Base-by-base conservation (phyloP, 495 filamentous ascomycete species). In the Pyrenula aspistea region DNA sequence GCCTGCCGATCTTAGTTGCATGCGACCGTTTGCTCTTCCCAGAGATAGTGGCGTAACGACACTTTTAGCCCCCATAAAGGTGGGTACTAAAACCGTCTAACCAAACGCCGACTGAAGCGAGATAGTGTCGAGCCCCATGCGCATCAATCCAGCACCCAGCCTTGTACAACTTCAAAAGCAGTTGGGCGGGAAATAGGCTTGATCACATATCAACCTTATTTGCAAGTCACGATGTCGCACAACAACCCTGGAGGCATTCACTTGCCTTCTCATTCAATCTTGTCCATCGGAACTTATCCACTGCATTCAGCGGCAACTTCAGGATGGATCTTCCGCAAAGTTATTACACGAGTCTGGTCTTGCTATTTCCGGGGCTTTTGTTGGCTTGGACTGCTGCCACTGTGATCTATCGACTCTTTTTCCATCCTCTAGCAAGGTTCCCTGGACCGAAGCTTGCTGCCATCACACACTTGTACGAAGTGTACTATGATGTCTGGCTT, bases 401-500 rank as follows among this genome's bases (percentile, higher is more conserved):
- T 12, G 19, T 58, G 59, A 54, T 66, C 20, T 69, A 65, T 56
- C 66, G 68, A 12, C 59, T 71, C 10, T 65, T 58, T 20, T 49
- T 68, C n/a, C 59, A 61, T 23, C 68, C 68, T 0, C 50, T 68
- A 48, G 60, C 63, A 22, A 57, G 60, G 23, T 62, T 69, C 23
- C 68, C 68, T 11, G 68, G 68, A 3, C 68, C 68, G 1, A 64
- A 63, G 49, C 57, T 71, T 53, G 67, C 68, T 1, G 62, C 57
- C 15, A 51, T 60, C 19, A 69, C 67, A 2, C 59, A 67, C 51
- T 71, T 63, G 65, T 68, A 71, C 54, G 67, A 69, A 54, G 56
- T 55, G 57, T 67, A 68, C 53, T 70, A 63, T 53, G 67, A 70
- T 49, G 49, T 64, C 10, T 56, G 56, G 19, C 57, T 53, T 19